Evolutionary conservation across 2,329 filamentous ascomycete species (phyloP).

Genomic region (Dothistroma septosporum): DNA sequence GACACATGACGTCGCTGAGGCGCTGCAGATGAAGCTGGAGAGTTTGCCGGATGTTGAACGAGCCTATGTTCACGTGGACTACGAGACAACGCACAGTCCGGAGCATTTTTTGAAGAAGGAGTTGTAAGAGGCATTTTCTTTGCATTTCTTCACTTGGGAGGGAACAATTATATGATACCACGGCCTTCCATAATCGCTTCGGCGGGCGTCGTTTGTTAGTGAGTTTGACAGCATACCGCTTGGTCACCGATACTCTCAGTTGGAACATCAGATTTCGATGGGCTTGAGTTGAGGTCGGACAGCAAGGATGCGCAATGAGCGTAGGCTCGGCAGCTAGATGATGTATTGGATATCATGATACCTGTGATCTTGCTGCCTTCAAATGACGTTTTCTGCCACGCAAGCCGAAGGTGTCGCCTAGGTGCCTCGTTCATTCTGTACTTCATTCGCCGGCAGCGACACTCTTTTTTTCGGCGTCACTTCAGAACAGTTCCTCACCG

Average conservation of each 20-base stretch:
- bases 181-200: background rate
- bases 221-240: background rate
- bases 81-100: constrained; percentile 91
- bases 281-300: background rate
- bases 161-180: background rate
- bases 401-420: background rate
- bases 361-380: background rate
- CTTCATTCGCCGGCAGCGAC: background rate
- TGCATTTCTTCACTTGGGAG: background rate
- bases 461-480: background rate
- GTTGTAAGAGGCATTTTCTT: constrained; percentile 37
- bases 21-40: constrained; percentile 90
- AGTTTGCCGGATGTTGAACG: constrained; percentile 86
- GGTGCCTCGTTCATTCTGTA: background rate
- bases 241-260: background rate
- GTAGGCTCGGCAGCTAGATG: background rate
- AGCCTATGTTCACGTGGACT: constrained; percentile 95
- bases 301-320: background rate
- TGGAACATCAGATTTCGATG: background rate
- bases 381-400: background rate
- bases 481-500: background rate
- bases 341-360: background rate
- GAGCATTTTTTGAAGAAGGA: constrained; percentile 72
- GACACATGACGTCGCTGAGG: constrained; percentile 91
- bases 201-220: background rate